Evolutionary conservation across 495 filamentous ascomycete genomes (phyloP).

Genomic region (Penicillium malachiteum): DNA sequence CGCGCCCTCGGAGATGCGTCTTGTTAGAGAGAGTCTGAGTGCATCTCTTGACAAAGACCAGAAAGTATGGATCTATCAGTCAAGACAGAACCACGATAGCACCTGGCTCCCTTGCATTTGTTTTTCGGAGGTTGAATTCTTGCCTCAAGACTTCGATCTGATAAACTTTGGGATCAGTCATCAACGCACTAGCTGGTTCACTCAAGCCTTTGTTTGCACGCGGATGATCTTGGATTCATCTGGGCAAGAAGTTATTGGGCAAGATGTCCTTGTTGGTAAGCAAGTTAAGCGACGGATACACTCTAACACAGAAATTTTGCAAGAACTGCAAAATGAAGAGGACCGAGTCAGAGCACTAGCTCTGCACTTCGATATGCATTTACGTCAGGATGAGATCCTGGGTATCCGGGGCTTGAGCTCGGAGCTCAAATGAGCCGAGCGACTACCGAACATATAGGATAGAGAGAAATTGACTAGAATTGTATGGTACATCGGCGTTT

Average conservation of each 20-base stretch:
- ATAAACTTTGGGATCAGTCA: conserved; percentile 59
- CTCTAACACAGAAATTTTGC: conserved; percentile 53
- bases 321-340: conserved; percentile 45
- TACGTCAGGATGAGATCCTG: conserved; percentile 50
- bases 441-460: conserved; percentile 4
- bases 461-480: conserved; percentile 3
- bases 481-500: conserved; percentile 30
- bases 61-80: conserved; percentile 61
- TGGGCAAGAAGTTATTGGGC: conserved; percentile 49
- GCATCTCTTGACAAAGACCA: conserved; percentile 43
- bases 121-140: conserved; percentile 61
- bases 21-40: conserved; percentile 43
- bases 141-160: conserved; percentile 54
- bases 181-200: conserved; percentile 52
- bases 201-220: conserved; percentile 48
- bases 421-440: conserved; percentile 39
- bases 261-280: conserved; percentile 54
- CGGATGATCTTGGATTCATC: conserved; percentile 48
- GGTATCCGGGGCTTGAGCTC: conserved; percentile 50
- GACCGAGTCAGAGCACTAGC: conserved; percentile 54
- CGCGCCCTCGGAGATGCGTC: conserved; percentile 48
- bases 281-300: conserved; percentile 56
- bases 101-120: conserved; percentile 56
- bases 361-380: conserved; percentile 55
- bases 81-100: conserved; percentile 41